Percentiles rank a stretch among this genome's conserved stretches.
phyloP scores from a whole-genome alignment of 2,329 filamentous ascomycete species.

The Corniculantispora saksenae region DNA sequence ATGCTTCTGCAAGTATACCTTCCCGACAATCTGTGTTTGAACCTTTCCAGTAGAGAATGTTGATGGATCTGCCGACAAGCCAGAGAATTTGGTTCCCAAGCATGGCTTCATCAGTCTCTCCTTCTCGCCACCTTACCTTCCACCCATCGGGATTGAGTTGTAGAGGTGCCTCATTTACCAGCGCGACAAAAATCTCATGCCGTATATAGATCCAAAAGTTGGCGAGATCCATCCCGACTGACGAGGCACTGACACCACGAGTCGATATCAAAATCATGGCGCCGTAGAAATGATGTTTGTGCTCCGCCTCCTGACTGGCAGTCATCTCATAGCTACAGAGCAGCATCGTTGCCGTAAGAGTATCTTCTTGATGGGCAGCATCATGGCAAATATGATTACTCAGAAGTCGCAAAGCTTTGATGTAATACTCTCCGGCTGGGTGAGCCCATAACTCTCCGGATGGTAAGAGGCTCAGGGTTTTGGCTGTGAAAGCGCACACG shows the following conservation, averaged over 20 bases:
- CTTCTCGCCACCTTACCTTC: constrained; percentile 11
- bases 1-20: not conserved
- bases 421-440: constrained; percentile 12
- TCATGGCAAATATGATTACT: not conserved
- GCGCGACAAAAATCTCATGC: constrained; percentile 16
- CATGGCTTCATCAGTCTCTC: not conserved
- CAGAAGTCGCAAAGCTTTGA: constrained; percentile 3
- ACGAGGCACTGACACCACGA: not conserved
- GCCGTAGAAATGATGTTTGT: constrained; percentile 15
- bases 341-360: constrained; percentile 12
- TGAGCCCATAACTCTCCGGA: constrained; percentile 5
- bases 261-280: constrained; percentile 10
- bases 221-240: constrained; percentile 11
- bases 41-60: constrained; percentile 3
- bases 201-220: constrained; percentile 21
- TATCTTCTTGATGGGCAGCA: not conserved
- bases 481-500: constrained; percentile 19
- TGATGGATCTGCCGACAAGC: constrained; percentile 11
- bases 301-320: constrained; percentile 6
- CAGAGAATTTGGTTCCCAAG: constrained; percentile 11
- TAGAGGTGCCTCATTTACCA: constrained; percentile 12
- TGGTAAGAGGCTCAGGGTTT: constrained; percentile 11
- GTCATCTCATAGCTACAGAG: constrained; percentile 20
- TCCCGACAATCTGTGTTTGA: not conserved
- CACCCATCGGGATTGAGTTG: constrained; percentile 1